These are phyloP conservation scores for Agaricus bisporus DNA, from an alignment of 768 basidiomycete species.

Conservation along the genomic window DNA sequence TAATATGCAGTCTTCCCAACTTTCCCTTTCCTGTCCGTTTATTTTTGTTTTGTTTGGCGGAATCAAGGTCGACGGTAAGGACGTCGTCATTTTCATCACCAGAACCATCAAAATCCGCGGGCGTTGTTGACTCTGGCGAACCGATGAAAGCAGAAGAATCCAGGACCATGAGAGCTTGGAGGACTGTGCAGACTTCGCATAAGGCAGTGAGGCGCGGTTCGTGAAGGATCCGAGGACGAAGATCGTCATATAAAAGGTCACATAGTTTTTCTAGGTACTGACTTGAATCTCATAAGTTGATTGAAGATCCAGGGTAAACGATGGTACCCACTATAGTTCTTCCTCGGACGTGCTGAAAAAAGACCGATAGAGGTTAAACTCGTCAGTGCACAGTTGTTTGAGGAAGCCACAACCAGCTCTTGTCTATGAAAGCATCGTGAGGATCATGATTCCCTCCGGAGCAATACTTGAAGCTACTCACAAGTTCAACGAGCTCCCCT, in stretches of 20 bases:
- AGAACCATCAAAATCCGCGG: slow-evolving; percentile 13
- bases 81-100: slow-evolving; percentile 23
- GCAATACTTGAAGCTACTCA: slow-evolving; percentile 25
- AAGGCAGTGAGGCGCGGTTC: slow-evolving; percentile 83
- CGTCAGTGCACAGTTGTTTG: slow-evolving; percentile 86
- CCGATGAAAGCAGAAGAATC: slow-evolving; percentile 45
- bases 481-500: slow-evolving; percentile 86
- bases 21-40: slow-evolving; percentile 25
- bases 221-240: slow-evolving; percentile 92
- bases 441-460: background rate
- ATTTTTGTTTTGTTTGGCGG: slow-evolving; percentile 15
- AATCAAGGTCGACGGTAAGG: slow-evolving; percentile 34
- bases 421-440: slow-evolving; percentile 44
- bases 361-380: slow-evolving; percentile 77
- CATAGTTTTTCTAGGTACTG: slow-evolving; percentile 87
- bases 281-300: slow-evolving; percentile 31
- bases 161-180: slow-evolving; percentile 94
- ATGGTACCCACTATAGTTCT: slow-evolving; percentile 34
- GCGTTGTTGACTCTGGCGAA: slow-evolving; percentile 10
- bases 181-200: slow-evolving; percentile 93
- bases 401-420: slow-evolving; percentile 88
- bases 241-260: slow-evolving; percentile 91
- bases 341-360: slow-evolving; percentile 89
- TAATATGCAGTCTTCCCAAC: slow-evolving; percentile 58
- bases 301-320: background rate